Evolutionary conservation across 768 basidiomycete genomes (phyloP).

Genomic region (Mycena rebaudengoi): DNA sequence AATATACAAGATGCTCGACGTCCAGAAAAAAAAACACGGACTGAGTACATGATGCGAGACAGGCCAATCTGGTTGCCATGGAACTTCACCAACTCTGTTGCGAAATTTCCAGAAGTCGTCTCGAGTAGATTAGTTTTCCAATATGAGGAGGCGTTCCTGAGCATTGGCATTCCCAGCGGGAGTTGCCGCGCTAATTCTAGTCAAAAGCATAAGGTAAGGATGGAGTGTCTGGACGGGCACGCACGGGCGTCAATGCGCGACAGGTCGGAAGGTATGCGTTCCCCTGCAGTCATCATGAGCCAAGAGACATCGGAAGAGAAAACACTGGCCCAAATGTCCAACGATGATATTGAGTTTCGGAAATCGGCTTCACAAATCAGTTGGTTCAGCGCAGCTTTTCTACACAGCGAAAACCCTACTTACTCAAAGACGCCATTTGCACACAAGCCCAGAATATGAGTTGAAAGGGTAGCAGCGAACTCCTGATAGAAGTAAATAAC

Average conservation of each 20-base stretch:
- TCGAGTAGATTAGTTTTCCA: constrained; percentile 50
- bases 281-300: constrained; percentile 34
- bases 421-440: constrained; percentile 50
- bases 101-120: constrained; percentile 51
- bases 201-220: background rate
- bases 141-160: constrained; percentile 44
- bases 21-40: constrained; percentile 47
- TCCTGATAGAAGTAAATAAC: constrained; percentile 33
- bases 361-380: constrained; percentile 41
- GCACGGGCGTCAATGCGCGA: constrained; percentile 48
- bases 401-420: background rate
- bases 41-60: constrained; percentile 49
- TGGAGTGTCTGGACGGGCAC: constrained; percentile 11
- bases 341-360: constrained; percentile 49
- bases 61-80: constrained; percentile 48
- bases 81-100: constrained; percentile 45
- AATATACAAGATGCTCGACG: background rate
- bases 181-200: constrained; percentile 40
- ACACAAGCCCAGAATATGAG: constrained; percentile 47
- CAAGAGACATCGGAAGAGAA: background rate
- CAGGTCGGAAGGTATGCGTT: constrained; percentile 50
- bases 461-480: constrained; percentile 46
- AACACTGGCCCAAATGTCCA: constrained; percentile 34
- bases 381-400: background rate
- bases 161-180: constrained; percentile 44